Conservation (phyloP, 257 asterid genomes). For the Coffea canephora region DNA sequence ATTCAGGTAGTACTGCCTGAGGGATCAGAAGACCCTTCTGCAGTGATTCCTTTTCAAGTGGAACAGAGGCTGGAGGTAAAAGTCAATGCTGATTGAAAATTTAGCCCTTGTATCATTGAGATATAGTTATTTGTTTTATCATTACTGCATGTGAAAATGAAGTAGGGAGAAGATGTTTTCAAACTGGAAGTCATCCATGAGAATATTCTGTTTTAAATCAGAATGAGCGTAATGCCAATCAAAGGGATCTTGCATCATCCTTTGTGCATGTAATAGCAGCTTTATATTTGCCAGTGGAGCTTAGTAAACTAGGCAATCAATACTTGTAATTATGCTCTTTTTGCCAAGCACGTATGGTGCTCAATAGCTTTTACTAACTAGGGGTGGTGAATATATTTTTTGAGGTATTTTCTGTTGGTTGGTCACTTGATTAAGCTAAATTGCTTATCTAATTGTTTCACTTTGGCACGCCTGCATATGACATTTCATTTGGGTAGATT, state of each 20-base stretch:
- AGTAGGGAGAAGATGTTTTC: background rate
- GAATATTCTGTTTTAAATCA: background rate
- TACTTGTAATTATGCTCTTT: background rate
- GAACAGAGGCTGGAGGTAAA: slow-evolving; percentile 77
- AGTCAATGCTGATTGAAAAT: background rate
- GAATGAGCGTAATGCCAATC: background rate
- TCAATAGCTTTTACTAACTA: background rate
- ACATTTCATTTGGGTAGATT: background rate
- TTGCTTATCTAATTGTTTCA: background rate
- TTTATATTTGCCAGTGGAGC: background rate
- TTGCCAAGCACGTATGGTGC: background rate
- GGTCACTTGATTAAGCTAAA: background rate
- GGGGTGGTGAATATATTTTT: background rate
- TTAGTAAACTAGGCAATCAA: background rate
- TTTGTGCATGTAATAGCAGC: background rate
- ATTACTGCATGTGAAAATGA: background rate
- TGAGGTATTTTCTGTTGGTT: background rate
- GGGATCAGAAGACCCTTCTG: slow-evolving; percentile 82
- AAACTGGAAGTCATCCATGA: background rate
- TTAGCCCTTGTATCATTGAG: background rate
- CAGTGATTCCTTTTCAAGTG: slow-evolving; percentile 61
- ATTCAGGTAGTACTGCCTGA: slow-evolving; percentile 94
- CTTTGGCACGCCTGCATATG: background rate
- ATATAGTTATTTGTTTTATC: background rate
- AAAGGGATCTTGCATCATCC: background rate